Evolutionary conservation across 2,329 filamentous ascomycete species (phyloP), one percentile per base, ranked within the genome.

Genomic region (Dactylellina cionopaga): DNA sequence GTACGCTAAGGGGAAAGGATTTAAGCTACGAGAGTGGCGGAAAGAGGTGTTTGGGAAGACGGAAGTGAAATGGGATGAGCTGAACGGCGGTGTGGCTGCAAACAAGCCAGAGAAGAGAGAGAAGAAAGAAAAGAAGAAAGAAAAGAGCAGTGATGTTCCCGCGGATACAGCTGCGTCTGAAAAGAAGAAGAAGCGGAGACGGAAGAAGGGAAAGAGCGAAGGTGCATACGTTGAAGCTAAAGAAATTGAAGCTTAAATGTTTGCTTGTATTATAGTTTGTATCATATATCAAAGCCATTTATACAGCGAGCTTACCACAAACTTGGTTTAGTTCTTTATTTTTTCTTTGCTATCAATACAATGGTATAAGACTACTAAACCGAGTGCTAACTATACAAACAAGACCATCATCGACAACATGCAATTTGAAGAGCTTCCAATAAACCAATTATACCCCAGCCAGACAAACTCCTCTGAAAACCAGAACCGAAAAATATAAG

Each of bases 1-100:
- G 77, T 85, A 98, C 27, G 90, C 92, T 75, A 99, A 98, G 86
- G 98, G 98, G 83, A 92, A 91, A 5, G 86, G 94, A 17, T 74
- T 66, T 24, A 74, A 74, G 27, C 83, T 99, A 72, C 85, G 92
- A 78, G 87, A 97, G 82, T 99, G 95, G 95, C 87, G 88, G 49
- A 84, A 85, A 78, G 87, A 89, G 37, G 88, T 86, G 0, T 90
- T 90, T 81, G 88, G 88, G 3, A 82, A 85, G 43, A 9, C 74
- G 49, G 75, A 76, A 55, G 29, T 76, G 44, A 33, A 39, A 31
- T 19, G 78, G 75, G 22, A 44, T 58, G 43, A 72, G 24, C 35
- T 56, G 24, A 65, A 74, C 44, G 39, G 74, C 75, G 58, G 74
- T 49, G 35, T 70, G 51, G 56, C 19, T 19, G 52, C 44, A 6